These are phyloP conservation scores for Cymbopogon citratus DNA, from an alignment of 176 grass and related monocot species.

Conservation along the genomic window DNA sequence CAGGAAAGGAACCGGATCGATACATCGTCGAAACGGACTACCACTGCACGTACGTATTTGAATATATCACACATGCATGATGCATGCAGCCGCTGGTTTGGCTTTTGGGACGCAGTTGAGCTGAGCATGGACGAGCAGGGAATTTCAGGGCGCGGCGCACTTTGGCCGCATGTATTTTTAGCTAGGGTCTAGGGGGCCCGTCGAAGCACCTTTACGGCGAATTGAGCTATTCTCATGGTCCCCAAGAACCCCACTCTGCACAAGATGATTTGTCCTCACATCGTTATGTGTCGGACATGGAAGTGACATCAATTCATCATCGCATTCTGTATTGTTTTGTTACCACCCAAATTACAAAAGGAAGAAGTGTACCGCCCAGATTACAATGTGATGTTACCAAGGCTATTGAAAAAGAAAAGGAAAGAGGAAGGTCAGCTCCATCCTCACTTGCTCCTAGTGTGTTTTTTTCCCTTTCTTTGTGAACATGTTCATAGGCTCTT, in stretches of 20 bases:
- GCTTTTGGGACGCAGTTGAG: conserved; percentile 40
- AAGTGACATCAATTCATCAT: conserved; percentile 19
- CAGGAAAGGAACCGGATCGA: neutral
- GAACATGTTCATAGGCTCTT: too few species aligned
- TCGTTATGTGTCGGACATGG: conserved; percentile 8
- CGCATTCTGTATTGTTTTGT: neutral
- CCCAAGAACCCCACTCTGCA: conserved; percentile 5
- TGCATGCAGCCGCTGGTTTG: conserved; percentile 32
- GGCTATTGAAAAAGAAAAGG: too few species aligned
- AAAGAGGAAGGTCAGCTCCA: too few species aligned
- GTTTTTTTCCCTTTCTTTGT: too few species aligned
- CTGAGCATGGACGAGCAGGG: conserved; percentile 6
- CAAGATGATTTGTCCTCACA: conserved; percentile 19
- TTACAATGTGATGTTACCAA: neutral
- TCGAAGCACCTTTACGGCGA: neutral
- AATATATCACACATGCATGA: neutral
- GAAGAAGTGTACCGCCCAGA: neutral
- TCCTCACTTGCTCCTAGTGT: too few species aligned
- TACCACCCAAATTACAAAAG: too few species aligned
- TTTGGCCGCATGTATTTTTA: conserved; percentile 22
- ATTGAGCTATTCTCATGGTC: conserved; percentile 4
- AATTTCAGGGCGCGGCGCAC: conserved; percentile 40
- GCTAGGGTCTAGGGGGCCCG: neutral
- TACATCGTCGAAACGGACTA: neutral
- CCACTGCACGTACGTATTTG: too few species aligned